phyloP scores from a whole-genome alignment of 495 filamentous ascomycete species.

The Penicillium riverlandense region DNA sequence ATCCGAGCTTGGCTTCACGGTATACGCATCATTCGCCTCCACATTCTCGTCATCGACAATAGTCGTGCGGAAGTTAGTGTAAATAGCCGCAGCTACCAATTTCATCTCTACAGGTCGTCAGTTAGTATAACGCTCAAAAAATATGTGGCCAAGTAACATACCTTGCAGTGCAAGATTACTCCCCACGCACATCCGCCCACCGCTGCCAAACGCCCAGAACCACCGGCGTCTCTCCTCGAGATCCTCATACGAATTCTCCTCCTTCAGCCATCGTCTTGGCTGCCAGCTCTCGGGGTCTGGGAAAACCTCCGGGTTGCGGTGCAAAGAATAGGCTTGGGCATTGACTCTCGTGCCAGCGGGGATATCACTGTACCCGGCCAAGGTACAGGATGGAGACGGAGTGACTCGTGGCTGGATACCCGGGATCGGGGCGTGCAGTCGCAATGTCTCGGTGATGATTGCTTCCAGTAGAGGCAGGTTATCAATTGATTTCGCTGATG shows the following conservation, averaged over 20 bases:
- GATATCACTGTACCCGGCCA: constrained; percentile 48
- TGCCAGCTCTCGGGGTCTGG: constrained; percentile 56
- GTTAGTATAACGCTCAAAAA: no score
- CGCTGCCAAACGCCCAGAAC: constrained; percentile 84
- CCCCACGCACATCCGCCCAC: constrained; percentile 79
- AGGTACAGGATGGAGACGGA: constrained; percentile 41
- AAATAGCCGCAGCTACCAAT: constrained; percentile 47
- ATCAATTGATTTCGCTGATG: constrained; percentile 60
- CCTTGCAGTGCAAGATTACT: constrained; percentile 75
- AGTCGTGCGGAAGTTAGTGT: constrained; percentile 57
- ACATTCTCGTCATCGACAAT: constrained; percentile 50
- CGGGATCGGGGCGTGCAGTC: constrained; percentile 67
- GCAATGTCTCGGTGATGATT: constrained; percentile 67
- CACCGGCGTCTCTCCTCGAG: constrained; percentile 53
- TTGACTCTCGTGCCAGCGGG: constrained; percentile 63
- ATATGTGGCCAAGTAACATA: constrained; percentile 19
- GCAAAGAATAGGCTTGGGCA: constrained; percentile 63
- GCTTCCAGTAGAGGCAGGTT: constrained; percentile 66
- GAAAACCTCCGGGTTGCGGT: constrained; percentile 56
- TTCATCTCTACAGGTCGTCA: constrained; percentile 32
- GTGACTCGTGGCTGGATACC: constrained; percentile 71
- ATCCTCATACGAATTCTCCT: constrained; percentile 21
- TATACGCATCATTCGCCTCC: constrained; percentile 62
- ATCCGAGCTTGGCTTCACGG: constrained; percentile 46
- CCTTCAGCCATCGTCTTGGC: constrained; percentile 53